Percentiles rank a stretch among this genome's conserved stretches.
Evolutionary conservation across 2,329 filamentous ascomycete species (phyloP).

Genomic region (Hysterium pulicare): DNA sequence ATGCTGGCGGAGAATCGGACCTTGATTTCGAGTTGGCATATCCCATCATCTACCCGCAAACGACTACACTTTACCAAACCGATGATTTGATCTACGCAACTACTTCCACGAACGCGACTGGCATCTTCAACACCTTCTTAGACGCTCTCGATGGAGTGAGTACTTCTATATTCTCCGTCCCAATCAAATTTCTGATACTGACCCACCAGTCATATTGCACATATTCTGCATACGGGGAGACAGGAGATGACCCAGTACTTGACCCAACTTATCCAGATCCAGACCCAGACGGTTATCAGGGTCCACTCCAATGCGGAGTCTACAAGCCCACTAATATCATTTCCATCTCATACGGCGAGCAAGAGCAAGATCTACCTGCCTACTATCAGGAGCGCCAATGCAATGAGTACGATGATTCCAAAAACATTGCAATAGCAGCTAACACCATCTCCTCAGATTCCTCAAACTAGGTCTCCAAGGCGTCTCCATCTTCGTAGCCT

Average conservation of each 20-base stretch:
- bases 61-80: slow-evolving; percentile 4
- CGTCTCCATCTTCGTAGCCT: slow-evolving; percentile 45
- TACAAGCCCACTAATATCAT: slow-evolving; percentile 57
- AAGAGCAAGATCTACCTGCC: slow-evolving; percentile 52
- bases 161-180: too few relatives aligned
- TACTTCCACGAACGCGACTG: slow-evolving; percentile 27
- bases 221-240: slow-evolving; percentile 46
- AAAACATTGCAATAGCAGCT: too few relatives aligned
- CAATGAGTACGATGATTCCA: too few relatives aligned
- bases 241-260: slow-evolving; percentile 45
- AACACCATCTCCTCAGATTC: too few relatives aligned
- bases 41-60: slow-evolving; percentile 7
- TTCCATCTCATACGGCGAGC: slow-evolving; percentile 55
- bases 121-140: slow-evolving; percentile 25
- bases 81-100: slow-evolving; percentile 8
- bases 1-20: slow-evolving; percentile 3
- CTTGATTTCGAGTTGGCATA: slow-evolving; percentile 5
- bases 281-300: slow-evolving; percentile 49
- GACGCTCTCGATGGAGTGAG: slow-evolving; percentile 48
- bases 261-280: slow-evolving; percentile 53
- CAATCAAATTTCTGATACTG: too few relatives aligned
- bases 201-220: slow-evolving; percentile 55
- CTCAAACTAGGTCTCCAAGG: slow-evolving; percentile 47
- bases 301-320: slow-evolving; percentile 44
- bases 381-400: slow-evolving; percentile 52